Base-by-base conservation (phyloP, 2,329 filamentous ascomycete species). In the Thielaviopsis ethacetica region DNA sequence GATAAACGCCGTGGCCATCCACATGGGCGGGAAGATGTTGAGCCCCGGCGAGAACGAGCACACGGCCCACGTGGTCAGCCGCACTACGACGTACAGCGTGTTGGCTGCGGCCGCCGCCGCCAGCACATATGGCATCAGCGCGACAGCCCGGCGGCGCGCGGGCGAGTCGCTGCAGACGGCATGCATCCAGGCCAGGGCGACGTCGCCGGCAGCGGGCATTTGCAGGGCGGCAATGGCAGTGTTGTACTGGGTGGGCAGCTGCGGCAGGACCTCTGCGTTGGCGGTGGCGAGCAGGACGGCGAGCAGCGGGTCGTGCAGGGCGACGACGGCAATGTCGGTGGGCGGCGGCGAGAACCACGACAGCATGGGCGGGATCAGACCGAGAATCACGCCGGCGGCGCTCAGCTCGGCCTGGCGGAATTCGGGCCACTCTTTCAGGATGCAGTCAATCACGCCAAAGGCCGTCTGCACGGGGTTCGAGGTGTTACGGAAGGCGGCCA, bases 41-140 rank as follows among this genome's bases (percentile, higher is more conserved):
- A 56, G 54, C 5, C 54, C 54, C 21, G 54, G 54, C 6, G 54
- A 56, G 21, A 56, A 47, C 6, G 54, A 56, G 24, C 54, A 56
- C n/a, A 56, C 34, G 5, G 54, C 54, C 38, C 54, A 56, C 12
- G 54, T 56, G 4, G 54, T 44, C 15, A 56, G 21, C 17, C 54
- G 54, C n/a, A 47, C 34, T 10, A 56, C 47, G 6, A 50, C 12
- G 47, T 56, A 56, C 41, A 56, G 10, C 27, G 38, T 47, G 15
- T 56, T 56, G 5, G 19, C 38, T 1, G 38, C 54, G 2, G 54
- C 54, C 19, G 21, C 34, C 15, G 54, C 54, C 47, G 54, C 54
- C 3, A 56, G 12, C n/a, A 26, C 51, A 30, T 27, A 53, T 3
- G 38, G 38, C 10, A 10, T 10, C 15, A 17, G 3, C 38, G 5